Evolutionary conservation across 306 rosid species (phyloP).

Genomic region (Boehmeria nivea): DNA sequence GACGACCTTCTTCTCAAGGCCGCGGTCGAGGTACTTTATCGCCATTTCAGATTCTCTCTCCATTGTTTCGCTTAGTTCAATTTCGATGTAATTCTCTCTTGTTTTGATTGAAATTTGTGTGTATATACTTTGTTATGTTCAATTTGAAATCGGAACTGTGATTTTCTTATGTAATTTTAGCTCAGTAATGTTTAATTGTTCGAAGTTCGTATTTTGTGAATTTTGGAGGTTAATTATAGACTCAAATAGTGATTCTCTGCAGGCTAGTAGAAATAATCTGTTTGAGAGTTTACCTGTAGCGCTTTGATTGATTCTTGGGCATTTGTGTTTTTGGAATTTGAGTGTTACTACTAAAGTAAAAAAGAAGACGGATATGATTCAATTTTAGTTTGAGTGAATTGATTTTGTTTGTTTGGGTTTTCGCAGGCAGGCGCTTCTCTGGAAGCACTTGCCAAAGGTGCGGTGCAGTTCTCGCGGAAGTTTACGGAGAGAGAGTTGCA

Average conservation of each 20-base stretch:
- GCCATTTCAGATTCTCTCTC: constrained; percentile 2
- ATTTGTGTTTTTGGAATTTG: no score
- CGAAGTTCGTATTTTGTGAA: no score
- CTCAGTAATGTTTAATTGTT: no score
- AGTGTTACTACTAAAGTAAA: not conserved
- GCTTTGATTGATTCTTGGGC: not conserved
- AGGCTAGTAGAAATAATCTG: no score
- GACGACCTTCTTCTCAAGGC: constrained; percentile 74
- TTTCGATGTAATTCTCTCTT: not conserved
- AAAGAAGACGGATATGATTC: not conserved
- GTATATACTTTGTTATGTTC: no score
- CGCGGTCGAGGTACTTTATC: constrained; percentile 87
- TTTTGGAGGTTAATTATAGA: no score
- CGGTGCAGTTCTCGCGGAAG: constrained; percentile 63
- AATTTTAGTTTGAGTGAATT: not conserved
- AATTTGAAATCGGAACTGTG: no score
- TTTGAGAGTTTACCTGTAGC: no score
- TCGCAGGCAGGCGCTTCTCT: constrained; percentile 67
- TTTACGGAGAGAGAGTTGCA: constrained; percentile 48
- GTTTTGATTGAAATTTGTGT: not conserved
- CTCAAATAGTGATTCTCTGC: no score
- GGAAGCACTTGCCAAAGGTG: constrained; percentile 88
- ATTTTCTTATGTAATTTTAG: no score
- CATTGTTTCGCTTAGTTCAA: not conserved
- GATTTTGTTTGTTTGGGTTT: not conserved